phyloP scores from a whole-genome alignment of 768 basidiomycete species.

The Mycena vulgaris region DNA sequence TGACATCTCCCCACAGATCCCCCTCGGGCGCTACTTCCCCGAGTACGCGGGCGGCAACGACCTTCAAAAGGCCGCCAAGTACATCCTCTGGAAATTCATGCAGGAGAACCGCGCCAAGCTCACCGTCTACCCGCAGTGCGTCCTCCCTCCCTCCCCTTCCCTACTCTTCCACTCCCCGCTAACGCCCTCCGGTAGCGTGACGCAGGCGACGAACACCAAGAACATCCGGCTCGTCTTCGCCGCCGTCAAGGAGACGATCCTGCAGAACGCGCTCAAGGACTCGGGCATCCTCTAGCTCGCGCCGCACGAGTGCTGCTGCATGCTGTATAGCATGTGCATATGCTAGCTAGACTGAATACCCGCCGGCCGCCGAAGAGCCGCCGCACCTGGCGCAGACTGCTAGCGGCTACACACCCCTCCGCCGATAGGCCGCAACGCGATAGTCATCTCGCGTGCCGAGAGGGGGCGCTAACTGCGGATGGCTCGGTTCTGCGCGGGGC shows the following conservation, averaged over 20 bases:
- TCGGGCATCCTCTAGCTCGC: conserved; percentile 73
- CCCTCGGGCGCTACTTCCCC: conserved; percentile 72
- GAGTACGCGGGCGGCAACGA: conserved; percentile 81
- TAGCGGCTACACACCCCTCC: too few species aligned
- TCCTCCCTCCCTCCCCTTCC: conserved; percentile 29
- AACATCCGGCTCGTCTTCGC: conserved; percentile 83
- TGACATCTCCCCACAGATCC: conserved; percentile 48
- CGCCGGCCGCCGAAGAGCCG: too few species aligned
- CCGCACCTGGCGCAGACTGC: too few species aligned
- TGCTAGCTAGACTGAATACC: too few species aligned
- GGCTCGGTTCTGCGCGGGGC: too few species aligned
- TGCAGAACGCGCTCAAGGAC: conserved; percentile 77
- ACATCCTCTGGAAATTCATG: conserved; percentile 86
- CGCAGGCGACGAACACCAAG: conserved; percentile 85
- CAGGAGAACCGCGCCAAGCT: conserved; percentile 79
- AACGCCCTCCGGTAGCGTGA: too few species aligned
- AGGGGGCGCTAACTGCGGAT: too few species aligned
- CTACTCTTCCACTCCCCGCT: not conserved
- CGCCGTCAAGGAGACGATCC: conserved; percentile 67
- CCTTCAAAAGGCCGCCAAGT: conserved; percentile 85
- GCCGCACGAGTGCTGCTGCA: too few species aligned
- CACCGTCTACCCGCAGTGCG: conserved; percentile 83
- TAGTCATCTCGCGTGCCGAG: too few species aligned
- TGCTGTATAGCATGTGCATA: too few species aligned
- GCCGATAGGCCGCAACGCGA: too few species aligned